These are phyloP conservation scores for Medicago ruthenica DNA, from an alignment of 306 rosid genomes.

Conservation along the genomic window DNA sequence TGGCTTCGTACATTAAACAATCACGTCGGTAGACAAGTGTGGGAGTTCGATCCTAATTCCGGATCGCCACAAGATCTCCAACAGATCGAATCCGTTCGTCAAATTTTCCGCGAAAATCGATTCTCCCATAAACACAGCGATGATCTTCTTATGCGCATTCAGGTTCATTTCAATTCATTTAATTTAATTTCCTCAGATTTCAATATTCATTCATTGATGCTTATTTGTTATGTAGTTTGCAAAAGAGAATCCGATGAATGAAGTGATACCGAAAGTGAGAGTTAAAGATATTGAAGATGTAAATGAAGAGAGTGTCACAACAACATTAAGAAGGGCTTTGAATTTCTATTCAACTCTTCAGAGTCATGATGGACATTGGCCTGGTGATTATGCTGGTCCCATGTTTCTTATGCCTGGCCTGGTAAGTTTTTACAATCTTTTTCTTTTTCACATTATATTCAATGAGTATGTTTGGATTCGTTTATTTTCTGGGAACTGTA, in stretches of 20 bases:
- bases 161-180: too few relatives aligned
- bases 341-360: slow-evolving; percentile 74
- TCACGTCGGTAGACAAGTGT: slow-evolving; percentile 76
- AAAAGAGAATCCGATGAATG: slow-evolving; percentile 58
- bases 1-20: slow-evolving; percentile 71
- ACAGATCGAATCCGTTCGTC: slow-evolving; percentile 62
- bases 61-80: slow-evolving; percentile 58
- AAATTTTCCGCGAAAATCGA: slow-evolving; percentile 53
- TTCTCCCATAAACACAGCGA: slow-evolving; percentile 69
- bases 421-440: slow-evolving; percentile 46
- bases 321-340: slow-evolving; percentile 67
- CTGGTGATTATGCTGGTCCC: slow-evolving; percentile 95
- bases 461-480: too few relatives aligned
- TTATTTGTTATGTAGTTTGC: slow-evolving; percentile 18
- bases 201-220: too few relatives aligned
- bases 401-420: slow-evolving; percentile 95
- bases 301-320: slow-evolving; percentile 58
- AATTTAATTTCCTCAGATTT: too few relatives aligned
- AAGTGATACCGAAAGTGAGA: slow-evolving; percentile 61
- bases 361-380: slow-evolving; percentile 87
- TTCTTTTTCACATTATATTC: too few relatives aligned
- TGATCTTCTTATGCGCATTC: slow-evolving; percentile 87
- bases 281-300: slow-evolving; percentile 69
- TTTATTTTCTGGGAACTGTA: neutral
- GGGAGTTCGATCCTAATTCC: slow-evolving; percentile 80